Evolutionary conservation across 495 filamentous ascomycete genomes (phyloP).

Genomic region (Aspergillus sclerotiicarbonarius): DNA sequence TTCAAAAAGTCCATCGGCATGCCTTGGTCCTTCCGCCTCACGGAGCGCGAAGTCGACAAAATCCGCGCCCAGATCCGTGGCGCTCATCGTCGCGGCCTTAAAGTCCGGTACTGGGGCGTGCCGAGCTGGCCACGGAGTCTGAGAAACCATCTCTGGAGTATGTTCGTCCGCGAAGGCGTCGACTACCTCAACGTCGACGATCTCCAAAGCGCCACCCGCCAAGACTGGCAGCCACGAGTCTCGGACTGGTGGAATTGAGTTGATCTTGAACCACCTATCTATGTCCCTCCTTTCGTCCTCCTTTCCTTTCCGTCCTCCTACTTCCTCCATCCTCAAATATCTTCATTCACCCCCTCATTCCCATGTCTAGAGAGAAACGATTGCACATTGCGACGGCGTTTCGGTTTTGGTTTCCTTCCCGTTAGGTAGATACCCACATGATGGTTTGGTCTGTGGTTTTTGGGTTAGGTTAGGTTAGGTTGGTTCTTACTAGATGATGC

Average conservation of each 20-base stretch:
- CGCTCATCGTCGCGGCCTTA: constrained; percentile 67
- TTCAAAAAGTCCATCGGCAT: constrained; percentile 39
- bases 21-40: constrained; percentile 42
- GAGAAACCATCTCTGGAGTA: constrained; percentile 71
- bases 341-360: constrained; percentile 10
- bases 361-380: not conserved
- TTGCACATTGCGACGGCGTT: not conserved
- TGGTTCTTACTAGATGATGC: too few relatives aligned
- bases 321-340: too few relatives aligned
- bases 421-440: constrained; percentile 9
- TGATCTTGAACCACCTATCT: not conserved
- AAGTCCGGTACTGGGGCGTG: constrained; percentile 76
- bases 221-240: constrained; percentile 42
- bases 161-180: constrained; percentile 68
- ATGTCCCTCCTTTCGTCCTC: not conserved
- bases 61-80: constrained; percentile 65
- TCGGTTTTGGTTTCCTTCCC: not conserved
- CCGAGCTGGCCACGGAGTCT: constrained; percentile 73
- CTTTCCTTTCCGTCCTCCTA: constrained; percentile 8
- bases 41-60: constrained; percentile 52
- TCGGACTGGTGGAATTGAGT: constrained; percentile 41
- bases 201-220: constrained; percentile 50
- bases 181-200: constrained; percentile 82
- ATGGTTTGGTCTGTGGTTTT: constrained; percentile 5
- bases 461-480: not conserved